phyloP scores from a whole-genome alignment of 1,139 yeast species.

The Candida sanyaensis region DNA sequence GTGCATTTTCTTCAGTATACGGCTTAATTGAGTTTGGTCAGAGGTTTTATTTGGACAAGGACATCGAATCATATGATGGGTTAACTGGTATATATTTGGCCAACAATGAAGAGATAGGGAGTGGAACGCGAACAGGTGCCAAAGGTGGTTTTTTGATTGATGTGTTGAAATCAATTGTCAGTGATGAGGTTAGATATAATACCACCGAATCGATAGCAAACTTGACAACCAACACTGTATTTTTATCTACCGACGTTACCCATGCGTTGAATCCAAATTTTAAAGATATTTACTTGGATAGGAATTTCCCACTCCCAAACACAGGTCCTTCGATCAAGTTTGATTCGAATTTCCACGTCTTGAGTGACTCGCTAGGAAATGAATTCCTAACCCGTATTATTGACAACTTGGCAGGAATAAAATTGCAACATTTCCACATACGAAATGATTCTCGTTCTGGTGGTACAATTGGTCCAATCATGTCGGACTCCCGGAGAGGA shows the following conservation, averaged over 20 bases:
- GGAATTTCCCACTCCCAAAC: constrained; percentile 79
- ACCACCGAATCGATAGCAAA: constrained; percentile 19
- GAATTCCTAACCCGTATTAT: constrained; percentile 71
- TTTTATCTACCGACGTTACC: constrained; percentile 67
- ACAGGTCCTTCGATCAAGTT: constrained; percentile 69
- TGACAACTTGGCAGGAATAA: constrained; percentile 52
- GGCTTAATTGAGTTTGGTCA: constrained; percentile 47
- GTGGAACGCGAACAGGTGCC: constrained; percentile 59
- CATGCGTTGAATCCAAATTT: constrained; percentile 69
- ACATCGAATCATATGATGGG: constrained; percentile 27
- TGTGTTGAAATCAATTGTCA: constrained; percentile 11
- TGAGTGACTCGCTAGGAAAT: constrained; percentile 73
- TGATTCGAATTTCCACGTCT: constrained; percentile 80
- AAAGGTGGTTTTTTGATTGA: constrained; percentile 47
- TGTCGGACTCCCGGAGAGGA: constrained; percentile 42
- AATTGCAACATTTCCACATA: constrained; percentile 68
- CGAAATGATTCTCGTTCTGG: constrained; percentile 76
- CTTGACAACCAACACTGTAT: constrained; percentile 51
- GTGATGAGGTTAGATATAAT: constrained; percentile 5
- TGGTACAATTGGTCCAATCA: constrained; percentile 77
- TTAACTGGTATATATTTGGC: constrained; percentile 55
- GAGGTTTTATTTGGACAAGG: constrained; percentile 18
- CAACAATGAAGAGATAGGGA: constrained; percentile 68
- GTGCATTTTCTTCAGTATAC: constrained; percentile 59
- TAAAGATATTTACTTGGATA: constrained; percentile 59